Percentiles rank a stretch among this genome's conserved stretches.
These are phyloP conservation scores for Cardamine occulta DNA, from an alignment of 345 rosid genomes.

Conservation along the genomic window DNA sequence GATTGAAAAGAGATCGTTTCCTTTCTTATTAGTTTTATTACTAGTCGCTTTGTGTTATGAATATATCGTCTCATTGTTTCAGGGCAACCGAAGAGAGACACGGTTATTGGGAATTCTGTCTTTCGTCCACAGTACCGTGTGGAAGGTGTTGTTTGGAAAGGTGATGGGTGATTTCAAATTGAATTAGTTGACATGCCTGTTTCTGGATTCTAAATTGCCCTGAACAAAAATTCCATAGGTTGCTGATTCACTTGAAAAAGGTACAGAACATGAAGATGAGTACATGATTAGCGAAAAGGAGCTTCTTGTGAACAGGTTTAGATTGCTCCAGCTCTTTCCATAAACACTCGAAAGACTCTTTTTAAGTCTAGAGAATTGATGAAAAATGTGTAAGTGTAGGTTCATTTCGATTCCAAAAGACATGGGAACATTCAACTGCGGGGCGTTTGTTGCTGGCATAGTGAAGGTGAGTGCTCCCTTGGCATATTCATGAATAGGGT, in stretches of 20 bases:
- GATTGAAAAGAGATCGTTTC: background rate
- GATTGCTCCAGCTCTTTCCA: background rate
- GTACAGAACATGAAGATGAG: constrained; percentile 98
- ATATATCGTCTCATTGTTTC: constrained; percentile 6
- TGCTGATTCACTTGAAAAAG: constrained; percentile 99
- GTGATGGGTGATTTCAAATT: constrained; percentile 40
- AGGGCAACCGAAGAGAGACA: constrained; percentile 99
- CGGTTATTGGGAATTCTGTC: constrained; percentile 87
- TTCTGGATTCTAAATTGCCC: constrained; percentile 10
- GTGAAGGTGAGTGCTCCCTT: constrained; percentile 63
- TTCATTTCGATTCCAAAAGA: constrained; percentile 97
- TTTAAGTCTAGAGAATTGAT: background rate
- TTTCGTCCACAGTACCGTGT: constrained; percentile 93
- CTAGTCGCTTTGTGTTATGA: constrained; percentile 7
- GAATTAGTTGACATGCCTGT: background rate
- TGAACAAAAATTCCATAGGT: constrained; percentile 49
- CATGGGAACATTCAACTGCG: constrained; percentile 98
- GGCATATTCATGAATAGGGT: constrained; percentile 5
- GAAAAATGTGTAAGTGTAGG: constrained; percentile 41
- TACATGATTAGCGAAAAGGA: constrained; percentile 99
- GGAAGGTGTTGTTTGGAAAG: constrained; percentile 98
- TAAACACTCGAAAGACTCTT: background rate
- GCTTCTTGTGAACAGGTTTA: constrained; percentile 92
- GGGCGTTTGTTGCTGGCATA: constrained; percentile 99
- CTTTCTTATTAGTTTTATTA: constrained; percentile 4